Percentiles rank a stretch among this genome's conserved stretches.
Conservation (phyloP, 495 filamentous ascomycete genomes). For the Xylaria castorea region DNA sequence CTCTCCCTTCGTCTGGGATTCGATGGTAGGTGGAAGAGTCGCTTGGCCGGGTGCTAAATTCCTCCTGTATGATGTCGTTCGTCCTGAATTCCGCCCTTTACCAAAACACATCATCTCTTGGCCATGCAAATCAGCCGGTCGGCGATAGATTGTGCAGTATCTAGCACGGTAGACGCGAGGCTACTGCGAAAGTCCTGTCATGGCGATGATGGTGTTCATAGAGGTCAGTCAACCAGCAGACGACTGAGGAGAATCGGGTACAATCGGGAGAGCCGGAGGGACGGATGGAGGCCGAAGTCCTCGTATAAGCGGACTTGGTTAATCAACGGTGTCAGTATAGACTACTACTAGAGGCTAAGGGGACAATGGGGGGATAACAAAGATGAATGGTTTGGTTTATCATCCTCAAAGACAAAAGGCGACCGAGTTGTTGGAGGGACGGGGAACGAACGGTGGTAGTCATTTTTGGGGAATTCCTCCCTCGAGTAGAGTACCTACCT, state of each 20-base stretch:
- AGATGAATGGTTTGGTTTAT: background rate
- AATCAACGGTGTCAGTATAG: background rate
- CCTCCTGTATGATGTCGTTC: conserved; percentile 15
- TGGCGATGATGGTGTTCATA: background rate
- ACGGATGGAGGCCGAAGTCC: conserved; percentile 1
- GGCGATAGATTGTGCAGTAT: background rate
- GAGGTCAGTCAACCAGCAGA: background rate
- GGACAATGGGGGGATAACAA: background rate
- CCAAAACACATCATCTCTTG: conserved; percentile 23
- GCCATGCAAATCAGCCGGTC: conserved; percentile 14
- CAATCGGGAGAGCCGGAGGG: conserved; percentile 1
- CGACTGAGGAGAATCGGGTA: conserved; percentile 12
- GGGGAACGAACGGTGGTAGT: background rate
- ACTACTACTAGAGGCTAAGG: background rate
- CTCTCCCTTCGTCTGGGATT: background rate
- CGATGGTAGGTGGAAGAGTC: background rate
- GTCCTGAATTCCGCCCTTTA: conserved; percentile 10
- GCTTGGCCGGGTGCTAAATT: background rate
- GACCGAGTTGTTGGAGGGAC: conserved; percentile 2
- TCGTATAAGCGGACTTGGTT: conserved; percentile 7
- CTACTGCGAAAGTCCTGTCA: background rate
- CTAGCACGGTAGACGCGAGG: background rate
- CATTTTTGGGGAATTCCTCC: conserved; percentile 2
- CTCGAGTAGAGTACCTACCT: no score
- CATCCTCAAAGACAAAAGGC: background rate